Evolutionary conservation across 306 rosid species (phyloP), one percentile per base, ranked within the genome.

Genomic region (Sicyos baderoa): DNA sequence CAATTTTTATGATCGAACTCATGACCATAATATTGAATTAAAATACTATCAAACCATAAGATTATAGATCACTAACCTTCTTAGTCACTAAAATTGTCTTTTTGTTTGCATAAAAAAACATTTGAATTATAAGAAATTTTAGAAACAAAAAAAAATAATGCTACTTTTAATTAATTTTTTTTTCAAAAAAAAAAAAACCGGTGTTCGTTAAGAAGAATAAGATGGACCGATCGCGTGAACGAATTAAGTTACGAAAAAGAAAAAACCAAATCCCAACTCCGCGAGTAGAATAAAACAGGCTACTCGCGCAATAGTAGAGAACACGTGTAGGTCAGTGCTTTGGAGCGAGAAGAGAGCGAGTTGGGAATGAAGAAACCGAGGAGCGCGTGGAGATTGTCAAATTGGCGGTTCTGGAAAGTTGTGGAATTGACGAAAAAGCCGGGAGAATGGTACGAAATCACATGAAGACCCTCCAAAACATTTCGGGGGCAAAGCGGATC

Each of bases 341-440:
- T 18, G 11, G 2, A 35, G 13, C 2, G 3, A 35, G 3, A 9
- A 42, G 19, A 21, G 7, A 19, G 70, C 40, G 70, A 2, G 70
- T 65, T 0, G 3, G 0, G 2, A 13, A 17, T 0, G 2, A 13
- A 0, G 6, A 2, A 17, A 62, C 11, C 0, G 40, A 9, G 45
- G 13, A 21, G 71, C 52, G 71, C 54, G 54, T 65, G 53, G 19
- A 18, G 4, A 1, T 3, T 10, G 66, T 0, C 9, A 40, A 61
- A 25, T 25, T 15, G 22, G 19, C 13, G 44, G 25, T 58, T 58
- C 18, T 58, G 40, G 54, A 21, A 14, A 5, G 27, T 18, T 64
- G 12, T 14, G 70, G 69, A 65, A 65, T 65, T 45, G 71, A 65
- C 71, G 71, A 65, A 65, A 65, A 65, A 11, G 40, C 71, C 71